Percentiles rank a stretch among this genome's conserved stretches.
phyloP scores from a whole-genome alignment of 1,139 yeast species.

The Yamadazyma dushanensis region DNA sequence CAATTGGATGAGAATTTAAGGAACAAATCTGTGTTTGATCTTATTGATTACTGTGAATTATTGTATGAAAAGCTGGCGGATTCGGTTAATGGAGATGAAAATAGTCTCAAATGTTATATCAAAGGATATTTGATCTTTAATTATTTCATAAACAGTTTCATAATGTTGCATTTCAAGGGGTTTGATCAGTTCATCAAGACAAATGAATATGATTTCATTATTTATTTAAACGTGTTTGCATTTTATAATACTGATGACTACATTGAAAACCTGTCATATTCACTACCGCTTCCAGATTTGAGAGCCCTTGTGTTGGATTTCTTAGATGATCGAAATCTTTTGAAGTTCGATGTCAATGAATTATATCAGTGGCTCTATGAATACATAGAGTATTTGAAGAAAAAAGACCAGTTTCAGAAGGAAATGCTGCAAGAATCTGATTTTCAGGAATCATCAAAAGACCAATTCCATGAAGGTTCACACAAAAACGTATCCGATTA shows the following conservation, averaged over 20 bases:
- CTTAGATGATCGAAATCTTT: conserved; percentile 29
- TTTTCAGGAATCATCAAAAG: background rate
- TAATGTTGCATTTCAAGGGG: conserved; percentile 46
- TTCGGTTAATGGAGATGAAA: conserved; percentile 19
- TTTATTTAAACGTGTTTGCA: conserved; percentile 45
- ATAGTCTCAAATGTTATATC: conserved; percentile 29
- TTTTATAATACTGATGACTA: conserved; percentile 38
- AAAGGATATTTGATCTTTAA: conserved; percentile 44
- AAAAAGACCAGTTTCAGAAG: conserved; percentile 24
- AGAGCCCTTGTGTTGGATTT: conserved; percentile 32
- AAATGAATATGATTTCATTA: conserved; percentile 42
- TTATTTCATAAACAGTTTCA: conserved; percentile 45
- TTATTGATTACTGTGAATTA: conserved; percentile 42
- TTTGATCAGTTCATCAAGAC: conserved; percentile 43
- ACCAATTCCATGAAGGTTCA: too few species aligned
- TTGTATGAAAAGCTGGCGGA: conserved; percentile 33
- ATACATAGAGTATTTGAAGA: conserved; percentile 41
- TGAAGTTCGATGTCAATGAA: conserved; percentile 39
- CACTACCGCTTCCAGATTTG: conserved; percentile 25
- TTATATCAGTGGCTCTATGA: conserved; percentile 42
- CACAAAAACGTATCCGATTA: too few species aligned
- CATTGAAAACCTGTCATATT: conserved; percentile 22
- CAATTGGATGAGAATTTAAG: conserved; percentile 34
- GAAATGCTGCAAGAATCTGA: background rate
- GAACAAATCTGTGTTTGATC: conserved; percentile 41